Conservation (phyloP, 1,284 basidiomycete genomes). For the Heimioporus retisporus region DNA sequence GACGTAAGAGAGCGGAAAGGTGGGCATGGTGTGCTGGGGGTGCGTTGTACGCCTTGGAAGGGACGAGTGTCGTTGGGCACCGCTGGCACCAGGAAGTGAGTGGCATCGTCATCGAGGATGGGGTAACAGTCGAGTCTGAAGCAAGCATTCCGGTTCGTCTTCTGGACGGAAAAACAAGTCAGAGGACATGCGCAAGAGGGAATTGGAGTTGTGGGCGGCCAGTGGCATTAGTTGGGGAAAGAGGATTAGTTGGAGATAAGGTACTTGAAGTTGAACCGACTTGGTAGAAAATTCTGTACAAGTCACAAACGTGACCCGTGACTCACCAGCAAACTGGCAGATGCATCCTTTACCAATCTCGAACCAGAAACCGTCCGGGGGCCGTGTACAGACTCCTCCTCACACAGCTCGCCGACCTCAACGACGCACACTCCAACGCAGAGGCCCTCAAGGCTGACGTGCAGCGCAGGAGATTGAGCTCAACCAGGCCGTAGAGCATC, state of each 20-base stretch:
- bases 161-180: conserved; percentile 62
- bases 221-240: conserved; percentile 58
- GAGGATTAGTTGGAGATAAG: conserved; percentile 55
- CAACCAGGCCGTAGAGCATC: no score
- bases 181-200: conserved; percentile 66
- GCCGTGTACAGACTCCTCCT: no score
- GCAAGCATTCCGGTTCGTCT: conserved; percentile 58
- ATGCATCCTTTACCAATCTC: no score
- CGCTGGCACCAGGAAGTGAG: conserved; percentile 40
- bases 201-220: conserved; percentile 62
- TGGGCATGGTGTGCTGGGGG: conserved; percentile 67
- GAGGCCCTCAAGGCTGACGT: no score
- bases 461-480: no score
- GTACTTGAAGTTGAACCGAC: no score
- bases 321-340: no score
- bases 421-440: no score
- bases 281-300: no score
- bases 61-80: conserved; percentile 59
- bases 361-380: no score
- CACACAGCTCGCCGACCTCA: no score
- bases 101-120: not conserved
- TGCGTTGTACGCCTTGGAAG: conserved; percentile 57
- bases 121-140: conserved; percentile 35
- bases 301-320: no score
- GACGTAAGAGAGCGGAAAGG: conserved; percentile 71